Conservation (phyloP, 148 eudicot genomes). For the Linanthus parryae region DNA sequence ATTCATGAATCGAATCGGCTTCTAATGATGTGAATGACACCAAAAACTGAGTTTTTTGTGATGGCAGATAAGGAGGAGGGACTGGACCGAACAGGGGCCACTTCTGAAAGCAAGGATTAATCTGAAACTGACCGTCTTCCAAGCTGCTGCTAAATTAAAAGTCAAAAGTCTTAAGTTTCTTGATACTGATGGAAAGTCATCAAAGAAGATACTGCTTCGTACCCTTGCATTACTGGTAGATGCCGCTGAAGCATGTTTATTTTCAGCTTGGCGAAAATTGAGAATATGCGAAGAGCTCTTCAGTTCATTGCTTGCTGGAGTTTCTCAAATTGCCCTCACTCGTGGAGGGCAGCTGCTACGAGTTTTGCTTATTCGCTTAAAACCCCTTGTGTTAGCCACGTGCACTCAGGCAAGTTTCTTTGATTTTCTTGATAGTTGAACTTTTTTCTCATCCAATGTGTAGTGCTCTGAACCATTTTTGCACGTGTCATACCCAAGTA, state of each 20-base stretch:
- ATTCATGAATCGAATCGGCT: no score
- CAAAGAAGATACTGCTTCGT: conserved; percentile 67
- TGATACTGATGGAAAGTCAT: conserved; percentile 66
- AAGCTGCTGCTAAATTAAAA: conserved; percentile 61
- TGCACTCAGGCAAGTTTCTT: conserved; percentile 65
- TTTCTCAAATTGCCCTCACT: conserved; percentile 64
- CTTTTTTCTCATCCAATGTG: conserved; percentile 7
- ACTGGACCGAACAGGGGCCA: conserved; percentile 84
- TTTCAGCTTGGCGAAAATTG: conserved; percentile 81
- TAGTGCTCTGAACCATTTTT: conserved; percentile 6
- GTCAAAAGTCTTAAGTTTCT: conserved; percentile 53
- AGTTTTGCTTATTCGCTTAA: conserved; percentile 83
- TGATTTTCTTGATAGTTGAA: not conserved
- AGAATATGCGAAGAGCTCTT: conserved; percentile 89
- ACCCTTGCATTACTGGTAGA: conserved; percentile 74
- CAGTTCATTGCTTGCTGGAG: conserved; percentile 74
- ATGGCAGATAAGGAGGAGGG: conserved; percentile 94
- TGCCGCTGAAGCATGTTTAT: conserved; percentile 84
- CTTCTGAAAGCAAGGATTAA: conserved; percentile 67
- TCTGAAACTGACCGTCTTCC: conserved; percentile 66
- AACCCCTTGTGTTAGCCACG: conserved; percentile 75
- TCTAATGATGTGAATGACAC: no score
- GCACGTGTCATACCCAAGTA: conserved; percentile 31
- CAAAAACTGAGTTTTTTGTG: no score
- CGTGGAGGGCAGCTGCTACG: conserved; percentile 89